Base-by-base conservation (phyloP, 441 rosid genomes). In the Populus hybrid region DNA sequence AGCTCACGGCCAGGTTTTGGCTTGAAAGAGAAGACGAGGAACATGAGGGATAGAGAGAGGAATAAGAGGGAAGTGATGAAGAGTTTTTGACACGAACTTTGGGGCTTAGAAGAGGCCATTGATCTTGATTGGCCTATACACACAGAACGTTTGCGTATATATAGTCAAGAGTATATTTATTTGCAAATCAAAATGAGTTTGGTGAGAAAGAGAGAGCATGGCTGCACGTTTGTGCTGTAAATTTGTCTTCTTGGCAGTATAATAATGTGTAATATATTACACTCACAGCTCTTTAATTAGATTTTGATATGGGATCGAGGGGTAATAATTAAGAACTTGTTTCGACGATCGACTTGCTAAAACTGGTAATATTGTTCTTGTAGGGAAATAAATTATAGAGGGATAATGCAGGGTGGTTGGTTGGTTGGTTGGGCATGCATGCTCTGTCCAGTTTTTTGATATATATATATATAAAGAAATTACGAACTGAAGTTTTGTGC, bases 1-100 rank as follows among this genome's bases (percentile, higher is more conserved):
- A 9, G 10, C 14, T 1, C 66, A 10, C n/a, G 50, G 10, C 4
- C 21, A 28, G 65, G 24, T 7, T 80, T 75, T 64, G 88, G 78
- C 75, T 79, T 81, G 63, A 85, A 78, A 26, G 82, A 79, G 40
- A 82, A 59, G 18, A 76, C 75, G 28, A 90, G 76, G 72, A 85
- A 64, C 9, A 81, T 1, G 7, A 91, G 73, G 65, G 85, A 79
- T 4, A 85, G 35, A 10, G 91, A 80, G 66, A 90, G 61, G 42
- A 85, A 21, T 16, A 88, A 6, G 23, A 91, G 81, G 74, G 79
- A 82, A 78, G 83, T 11, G 4, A 81, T 61, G 75, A 90, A 84
- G 72, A 87, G 61, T 59, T 78, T 87, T 26, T 34, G 82, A 35
- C 77, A 84, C 70, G 83, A 83, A 36, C 10, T 80, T 11, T 40